These are phyloP conservation scores for Neonectria hederae DNA, from an alignment of 2,329 filamentous ascomycete species.

Conservation along the genomic window DNA sequence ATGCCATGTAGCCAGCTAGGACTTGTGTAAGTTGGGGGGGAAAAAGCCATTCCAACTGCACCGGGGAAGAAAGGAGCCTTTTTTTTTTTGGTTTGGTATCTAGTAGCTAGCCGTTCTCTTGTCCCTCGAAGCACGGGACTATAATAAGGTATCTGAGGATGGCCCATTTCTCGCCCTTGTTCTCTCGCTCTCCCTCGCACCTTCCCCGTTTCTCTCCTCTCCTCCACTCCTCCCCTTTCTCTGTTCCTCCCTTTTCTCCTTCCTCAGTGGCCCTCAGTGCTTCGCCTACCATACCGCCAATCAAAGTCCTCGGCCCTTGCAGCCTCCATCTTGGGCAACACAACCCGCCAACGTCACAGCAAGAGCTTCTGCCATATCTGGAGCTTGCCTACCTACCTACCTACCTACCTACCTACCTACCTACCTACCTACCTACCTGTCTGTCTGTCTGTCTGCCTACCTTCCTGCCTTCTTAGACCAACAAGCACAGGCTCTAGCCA, in stretches of 20 bases:
- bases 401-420: not conserved
- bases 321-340: conserved; percentile 4
- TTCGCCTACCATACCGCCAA: not conserved
- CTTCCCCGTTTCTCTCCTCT: not conserved
- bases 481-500: not conserved
- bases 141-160: conserved; percentile 26
- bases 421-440: not conserved
- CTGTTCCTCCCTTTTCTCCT: conserved; percentile 5
- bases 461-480: not conserved
- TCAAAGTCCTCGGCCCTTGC: conserved; percentile 8
- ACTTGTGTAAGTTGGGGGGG: conserved; percentile 20
- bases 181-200: conserved; percentile 13
- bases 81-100: not conserved
- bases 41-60: not conserved
- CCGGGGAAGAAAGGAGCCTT: conserved; percentile 11
- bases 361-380: conserved; percentile 9
- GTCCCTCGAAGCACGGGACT: conserved; percentile 17
- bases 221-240: not conserved
- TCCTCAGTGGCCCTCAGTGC: not conserved
- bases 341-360: too few species aligned
- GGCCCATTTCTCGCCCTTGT: conserved; percentile 12
- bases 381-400: not conserved
- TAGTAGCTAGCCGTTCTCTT: conserved; percentile 12
- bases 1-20: conserved; percentile 14
- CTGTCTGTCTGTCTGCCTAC: not conserved